Conservation (phyloP, 768 basidiomycete species). For the Grammothele lineata region DNA sequence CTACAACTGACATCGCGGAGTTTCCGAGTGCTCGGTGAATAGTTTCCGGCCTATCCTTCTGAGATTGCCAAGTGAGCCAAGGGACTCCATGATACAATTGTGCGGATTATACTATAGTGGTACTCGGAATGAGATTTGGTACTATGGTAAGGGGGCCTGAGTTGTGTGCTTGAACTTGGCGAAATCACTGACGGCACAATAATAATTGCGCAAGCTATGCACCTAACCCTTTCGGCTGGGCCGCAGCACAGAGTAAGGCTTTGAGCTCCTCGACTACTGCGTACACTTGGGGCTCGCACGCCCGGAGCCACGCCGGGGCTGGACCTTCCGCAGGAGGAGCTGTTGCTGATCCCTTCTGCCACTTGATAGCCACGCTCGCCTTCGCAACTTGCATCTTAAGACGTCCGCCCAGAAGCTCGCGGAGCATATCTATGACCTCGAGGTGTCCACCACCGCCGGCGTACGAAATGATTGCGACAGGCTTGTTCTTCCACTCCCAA, state of each 20-base stretch:
- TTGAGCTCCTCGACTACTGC: constrained; percentile 19
- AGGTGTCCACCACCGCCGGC: constrained; percentile 30
- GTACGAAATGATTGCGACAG: constrained; percentile 30
- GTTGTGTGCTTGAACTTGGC: no score
- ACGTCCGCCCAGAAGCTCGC: constrained; percentile 21
- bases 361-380: constrained; percentile 14
- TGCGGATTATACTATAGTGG: no score
- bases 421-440: constrained; percentile 25
- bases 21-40: no score
- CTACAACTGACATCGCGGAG: no score
- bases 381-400: constrained; percentile 21
- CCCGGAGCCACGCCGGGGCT: constrained; percentile 19
- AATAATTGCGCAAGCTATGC: neutral
- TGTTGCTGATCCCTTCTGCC: constrained; percentile 15
- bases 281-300: constrained; percentile 10
- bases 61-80: no score
- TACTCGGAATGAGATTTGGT: no score
- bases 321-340: constrained; percentile 9
- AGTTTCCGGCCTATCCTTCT: no score
- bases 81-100: no score
- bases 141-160: no score
- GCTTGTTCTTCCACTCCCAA: constrained; percentile 34
- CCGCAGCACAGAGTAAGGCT: no score
- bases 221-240: neutral
- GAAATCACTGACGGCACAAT: no score